A percentile compares a stretch with the other conserved stretches of the same genome.
Evolutionary conservation across 2,329 filamentous ascomycete genomes (phyloP).

Genomic region (Colletotrichum orchidophilum): DNA sequence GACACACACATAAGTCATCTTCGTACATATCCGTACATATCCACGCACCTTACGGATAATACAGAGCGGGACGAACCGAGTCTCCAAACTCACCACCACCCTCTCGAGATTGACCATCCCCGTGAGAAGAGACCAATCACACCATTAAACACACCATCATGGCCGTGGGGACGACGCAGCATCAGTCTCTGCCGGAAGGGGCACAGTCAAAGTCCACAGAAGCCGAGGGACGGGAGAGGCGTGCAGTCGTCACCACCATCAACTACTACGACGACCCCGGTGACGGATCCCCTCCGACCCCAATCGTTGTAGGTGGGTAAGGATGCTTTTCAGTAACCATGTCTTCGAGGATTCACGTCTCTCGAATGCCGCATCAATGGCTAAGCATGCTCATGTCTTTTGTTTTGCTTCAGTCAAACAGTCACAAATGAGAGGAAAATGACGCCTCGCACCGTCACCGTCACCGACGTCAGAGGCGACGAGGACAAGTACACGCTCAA

Average conservation of each 20-base stretch:
- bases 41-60: neutral
- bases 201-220: neutral
- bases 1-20: neutral
- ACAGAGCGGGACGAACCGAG: neutral
- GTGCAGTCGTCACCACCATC: constrained; percentile 29
- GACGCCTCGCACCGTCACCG: constrained; percentile 61
- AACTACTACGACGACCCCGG: constrained; percentile 36
- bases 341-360: neutral
- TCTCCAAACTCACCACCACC: neutral
- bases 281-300: constrained; percentile 34
- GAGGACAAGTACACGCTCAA: constrained; percentile 71
- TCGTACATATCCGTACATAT: neutral
- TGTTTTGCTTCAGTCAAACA: constrained; percentile 43
- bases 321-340: constrained; percentile 18
- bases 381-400: constrained; percentile 9
- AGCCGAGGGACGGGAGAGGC: neutral
- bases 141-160: neutral
- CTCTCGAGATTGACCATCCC: neutral
- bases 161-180: constrained; percentile 7
- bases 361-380: neutral
- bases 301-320: constrained; percentile 35
- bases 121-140: neutral
- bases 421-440: constrained; percentile 76
- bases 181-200: neutral
- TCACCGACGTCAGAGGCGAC: constrained; percentile 68